phyloP scores from a whole-genome alignment of 345 rosid species.

The Linum usitatissimum region DNA sequence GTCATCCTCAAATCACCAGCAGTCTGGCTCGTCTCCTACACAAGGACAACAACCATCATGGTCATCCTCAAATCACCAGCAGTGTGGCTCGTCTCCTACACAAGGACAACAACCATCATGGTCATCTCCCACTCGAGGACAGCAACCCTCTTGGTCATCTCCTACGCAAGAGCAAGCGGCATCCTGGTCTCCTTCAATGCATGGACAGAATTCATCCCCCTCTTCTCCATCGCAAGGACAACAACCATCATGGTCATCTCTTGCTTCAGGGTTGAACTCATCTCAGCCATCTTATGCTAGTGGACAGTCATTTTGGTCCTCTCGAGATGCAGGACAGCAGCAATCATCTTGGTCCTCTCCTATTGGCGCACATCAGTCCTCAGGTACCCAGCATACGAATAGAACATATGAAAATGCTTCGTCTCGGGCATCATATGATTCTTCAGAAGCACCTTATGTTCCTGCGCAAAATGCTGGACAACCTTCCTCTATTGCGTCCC shows the following conservation, averaged over 20 bases:
- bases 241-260: slow-evolving; percentile 10
- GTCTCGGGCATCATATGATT: not conserved
- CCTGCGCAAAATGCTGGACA: slow-evolving; percentile 1
- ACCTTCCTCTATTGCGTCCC: not conserved
- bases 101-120: slow-evolving; percentile 1
- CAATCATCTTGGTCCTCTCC: slow-evolving; percentile 3
- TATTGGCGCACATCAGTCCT: not conserved
- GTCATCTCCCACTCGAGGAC: slow-evolving; percentile 13
- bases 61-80: not conserved
- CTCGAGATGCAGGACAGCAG: slow-evolving; percentile 17
- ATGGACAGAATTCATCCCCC: slow-evolving; percentile 1
- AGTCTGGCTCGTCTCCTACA: not conserved
- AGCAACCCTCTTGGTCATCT: slow-evolving; percentile 8
- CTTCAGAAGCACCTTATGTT: not conserved
- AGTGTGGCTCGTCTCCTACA: slow-evolving; percentile 4
- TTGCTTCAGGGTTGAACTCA: slow-evolving; percentile 1
- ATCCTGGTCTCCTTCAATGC: not conserved
- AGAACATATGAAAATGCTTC: not conserved
- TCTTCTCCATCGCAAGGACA: slow-evolving; percentile 6
- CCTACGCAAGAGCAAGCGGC: slow-evolving; percentile 2
- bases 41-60: slow-evolving; percentile 6
- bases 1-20: not conserved
- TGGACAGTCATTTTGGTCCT: slow-evolving; percentile 9
- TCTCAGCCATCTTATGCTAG: slow-evolving; percentile 4
- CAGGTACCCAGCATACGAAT: not conserved